A percentile compares a stretch with the other conserved stretches of the same genome.
Evolutionary conservation across 768 basidiomycete genomes (phyloP).

Genomic region (Leccinum olivaceopallidum): DNA sequence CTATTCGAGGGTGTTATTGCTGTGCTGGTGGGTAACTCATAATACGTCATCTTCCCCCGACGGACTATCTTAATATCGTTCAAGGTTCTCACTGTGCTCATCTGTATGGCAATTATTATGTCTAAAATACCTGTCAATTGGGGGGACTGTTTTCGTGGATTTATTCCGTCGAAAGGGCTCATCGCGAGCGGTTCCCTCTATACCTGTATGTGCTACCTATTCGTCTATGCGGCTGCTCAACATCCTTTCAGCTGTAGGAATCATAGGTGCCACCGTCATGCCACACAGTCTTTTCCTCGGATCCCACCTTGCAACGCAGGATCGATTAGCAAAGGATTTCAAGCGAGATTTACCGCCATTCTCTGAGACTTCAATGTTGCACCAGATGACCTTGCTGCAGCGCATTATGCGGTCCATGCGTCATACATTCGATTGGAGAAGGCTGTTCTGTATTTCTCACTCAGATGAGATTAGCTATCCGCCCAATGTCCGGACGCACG

Average conservation of each 20-base stretch:
- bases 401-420: constrained; percentile 13
- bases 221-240: constrained; percentile 15
- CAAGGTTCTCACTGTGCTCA: constrained; percentile 68
- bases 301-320: constrained; percentile 81
- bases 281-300: constrained; percentile 92
- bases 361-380: constrained; percentile 3
- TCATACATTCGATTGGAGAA: constrained; percentile 13
- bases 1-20: constrained; percentile 69
- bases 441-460: constrained; percentile 26
- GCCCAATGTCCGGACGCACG: constrained; percentile 42
- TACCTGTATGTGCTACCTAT: constrained; percentile 49
- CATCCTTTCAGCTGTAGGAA: constrained; percentile 55
- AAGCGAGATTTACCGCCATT: constrained; percentile 21
- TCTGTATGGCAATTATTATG: constrained; percentile 79
- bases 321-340: constrained; percentile 50
- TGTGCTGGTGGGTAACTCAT: constrained; percentile 46
- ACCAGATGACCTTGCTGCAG: constrained; percentile 25
- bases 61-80: constrained; percentile 2
- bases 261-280: constrained; percentile 88
- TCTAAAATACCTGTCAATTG: constrained; percentile 70
- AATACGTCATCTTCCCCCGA: neutral
- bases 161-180: constrained; percentile 67
- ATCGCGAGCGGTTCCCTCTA: constrained; percentile 60
- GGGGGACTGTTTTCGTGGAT: constrained; percentile 73
- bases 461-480: constrained; percentile 24